phyloP scores from a whole-genome alignment of 441 rosid genomes.

The Euphorbia celastroides region DNA sequence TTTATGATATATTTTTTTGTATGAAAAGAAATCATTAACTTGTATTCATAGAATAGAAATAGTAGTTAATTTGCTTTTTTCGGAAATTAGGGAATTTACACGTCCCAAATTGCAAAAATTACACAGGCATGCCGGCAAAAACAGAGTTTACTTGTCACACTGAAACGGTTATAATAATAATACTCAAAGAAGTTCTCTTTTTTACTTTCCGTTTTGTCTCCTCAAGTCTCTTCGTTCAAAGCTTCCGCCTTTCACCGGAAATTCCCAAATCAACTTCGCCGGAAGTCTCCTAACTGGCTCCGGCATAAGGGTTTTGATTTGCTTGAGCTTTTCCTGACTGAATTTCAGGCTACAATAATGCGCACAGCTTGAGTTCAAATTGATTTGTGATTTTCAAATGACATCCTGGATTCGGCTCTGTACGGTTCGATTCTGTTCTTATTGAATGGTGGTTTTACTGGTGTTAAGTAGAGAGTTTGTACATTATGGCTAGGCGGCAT shows the following conservation, averaged over 20 bases:
- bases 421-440: constrained; percentile 3
- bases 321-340: not conserved
- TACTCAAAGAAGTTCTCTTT: constrained; percentile 8
- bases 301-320: constrained; percentile 20
- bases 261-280: constrained; percentile 6
- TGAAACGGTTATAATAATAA: constrained; percentile 7
- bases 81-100: constrained; percentile 5
- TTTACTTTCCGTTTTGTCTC: constrained; percentile 1
- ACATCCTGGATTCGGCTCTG: constrained; percentile 18
- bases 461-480: constrained; percentile 20
- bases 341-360: not conserved
- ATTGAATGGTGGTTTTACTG: constrained; percentile 17
- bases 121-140: constrained; percentile 11
- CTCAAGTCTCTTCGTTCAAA: constrained; percentile 16
- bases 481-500: constrained; percentile 69
- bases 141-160: constrained; percentile 9
- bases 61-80: not conserved
- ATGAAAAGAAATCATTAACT: not conserved
- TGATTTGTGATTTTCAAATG: not conserved
- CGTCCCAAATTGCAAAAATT: constrained; percentile 8
- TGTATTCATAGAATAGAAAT: not conserved
- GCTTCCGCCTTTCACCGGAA: not conserved
- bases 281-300: constrained; percentile 5
- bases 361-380: constrained; percentile 10
- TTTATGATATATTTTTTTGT: too few relatives aligned